phyloP scores from a whole-genome alignment of 202 grass and related monocot genomes.

The Digitaria exilis region DNA sequence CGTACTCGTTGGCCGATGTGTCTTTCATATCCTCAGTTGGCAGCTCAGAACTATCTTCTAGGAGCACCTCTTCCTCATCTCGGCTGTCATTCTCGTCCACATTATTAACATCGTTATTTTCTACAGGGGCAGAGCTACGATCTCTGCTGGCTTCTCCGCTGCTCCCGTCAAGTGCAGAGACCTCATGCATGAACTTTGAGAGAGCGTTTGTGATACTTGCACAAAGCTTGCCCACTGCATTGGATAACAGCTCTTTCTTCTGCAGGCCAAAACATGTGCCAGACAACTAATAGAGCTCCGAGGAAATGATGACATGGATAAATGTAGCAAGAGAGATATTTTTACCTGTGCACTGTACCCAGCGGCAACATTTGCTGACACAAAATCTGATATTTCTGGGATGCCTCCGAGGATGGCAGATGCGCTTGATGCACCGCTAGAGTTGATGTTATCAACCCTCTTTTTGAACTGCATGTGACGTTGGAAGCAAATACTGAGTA shows the following conservation, averaged over 20 bases:
- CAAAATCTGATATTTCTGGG: constrained; percentile 32
- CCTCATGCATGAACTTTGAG: constrained; percentile 39
- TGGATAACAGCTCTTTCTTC: constrained; percentile 31
- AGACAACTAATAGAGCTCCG: background rate
- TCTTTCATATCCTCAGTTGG: constrained; percentile 21
- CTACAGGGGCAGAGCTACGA: background rate
- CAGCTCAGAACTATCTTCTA: constrained; percentile 21
- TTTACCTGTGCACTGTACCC: constrained; percentile 21
- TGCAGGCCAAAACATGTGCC: background rate
- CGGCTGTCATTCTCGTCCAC: background rate
- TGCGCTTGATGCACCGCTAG: background rate
- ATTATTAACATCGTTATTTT: constrained; percentile 12
- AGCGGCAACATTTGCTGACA: constrained; percentile 16
- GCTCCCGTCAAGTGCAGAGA: constrained; percentile 31
- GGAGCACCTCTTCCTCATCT: constrained; percentile 5
- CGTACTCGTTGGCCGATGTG: constrained; percentile 7
- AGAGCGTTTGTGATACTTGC: constrained; percentile 35
- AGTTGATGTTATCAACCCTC: background rate
- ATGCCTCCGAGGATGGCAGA: background rate
- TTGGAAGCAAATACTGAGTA: constrained; percentile 23
- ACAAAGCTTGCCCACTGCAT: constrained; percentile 35
- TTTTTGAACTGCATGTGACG: constrained; percentile 24
- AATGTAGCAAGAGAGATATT: background rate
- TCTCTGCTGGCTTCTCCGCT: background rate
- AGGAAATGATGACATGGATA: background rate